Evolutionary conservation across 2,329 filamentous ascomycete genomes (phyloP), one percentile per base, ranked within the genome.

Genomic region (Zasmidium citrigriseum): DNA sequence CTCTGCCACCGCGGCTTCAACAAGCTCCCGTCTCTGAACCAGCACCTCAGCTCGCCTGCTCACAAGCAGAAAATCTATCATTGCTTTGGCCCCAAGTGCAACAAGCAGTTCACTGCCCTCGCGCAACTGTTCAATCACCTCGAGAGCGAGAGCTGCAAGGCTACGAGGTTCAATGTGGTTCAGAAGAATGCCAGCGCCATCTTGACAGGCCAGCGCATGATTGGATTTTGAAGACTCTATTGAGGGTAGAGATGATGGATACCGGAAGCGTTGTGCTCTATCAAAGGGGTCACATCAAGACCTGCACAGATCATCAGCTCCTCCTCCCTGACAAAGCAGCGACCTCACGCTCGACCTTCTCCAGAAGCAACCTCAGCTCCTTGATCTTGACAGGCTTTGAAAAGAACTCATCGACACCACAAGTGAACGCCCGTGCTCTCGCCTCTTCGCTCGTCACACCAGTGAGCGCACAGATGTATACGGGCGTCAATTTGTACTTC

Each of bases 31-130:
- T 64, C 65, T 0, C 74, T 88, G 2, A 81, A 82, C 49, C 73
- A 78, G 54, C 85, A 89, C 63, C 68, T 88, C 1, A 78, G 76
- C 41, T 87, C 84, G 0, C 74, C 80, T 0, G 70, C 66, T 0
- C 84, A 85, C 74, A 74, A 78, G 72, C 76, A 78, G 60, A 75
- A 74, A 25, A 66, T 80, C 0, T 78, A 82, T 62, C 72, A 76
- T 64, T 81, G 77, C 52, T 77, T 76, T 1, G 78, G 78, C 24
- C 48, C 54, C 4, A 29, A n/a, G n/a, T 80, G 77, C 49, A 57
- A 52, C 0, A 73, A 70, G 59, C 58, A 78, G 45, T 80, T 80
- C 57, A 53, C 61, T 7, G 66, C 73, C 0, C 54, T 80, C 46
- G 78, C 76, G n/a, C 70, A 61, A 1, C 55, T 81, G 23, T 78